These are phyloP conservation scores for Pseudocercospora fuligena DNA, from an alignment of 2,329 filamentous ascomycete genomes.

Conservation along the genomic window DNA sequence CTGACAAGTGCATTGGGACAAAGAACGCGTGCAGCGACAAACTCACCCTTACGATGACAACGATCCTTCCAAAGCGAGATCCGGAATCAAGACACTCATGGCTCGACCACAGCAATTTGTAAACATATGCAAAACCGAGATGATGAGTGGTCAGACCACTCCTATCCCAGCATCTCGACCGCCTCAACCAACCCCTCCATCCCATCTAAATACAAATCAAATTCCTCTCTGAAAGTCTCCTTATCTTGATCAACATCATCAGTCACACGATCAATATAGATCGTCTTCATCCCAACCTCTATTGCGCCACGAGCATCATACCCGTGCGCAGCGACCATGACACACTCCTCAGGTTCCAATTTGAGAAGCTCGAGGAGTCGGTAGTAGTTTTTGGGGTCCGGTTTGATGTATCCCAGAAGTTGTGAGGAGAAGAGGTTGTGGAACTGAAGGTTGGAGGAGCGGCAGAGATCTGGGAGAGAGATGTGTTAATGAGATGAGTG, in stretches of 20 bases:
- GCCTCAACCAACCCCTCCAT: slow-evolving; percentile 21
- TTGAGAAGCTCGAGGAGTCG: slow-evolving; percentile 53
- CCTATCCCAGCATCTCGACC: slow-evolving; percentile 4
- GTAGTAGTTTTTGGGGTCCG: slow-evolving; percentile 53
- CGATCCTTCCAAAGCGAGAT: not conserved
- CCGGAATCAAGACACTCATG: too few species aligned
- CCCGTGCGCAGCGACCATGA: slow-evolving; percentile 61
- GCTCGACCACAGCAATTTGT: too few species aligned
- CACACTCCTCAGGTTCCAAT: slow-evolving; percentile 52
- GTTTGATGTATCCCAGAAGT: slow-evolving; percentile 57
- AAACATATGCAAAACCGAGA: not conserved
- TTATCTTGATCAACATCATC: slow-evolving; percentile 57
- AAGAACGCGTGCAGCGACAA: not conserved
- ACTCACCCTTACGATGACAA: not conserved
- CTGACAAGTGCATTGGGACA: not conserved
- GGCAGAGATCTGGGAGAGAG: slow-evolving; percentile 47
- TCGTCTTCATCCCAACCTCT: slow-evolving; percentile 54
- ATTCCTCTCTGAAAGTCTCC: slow-evolving; percentile 45
- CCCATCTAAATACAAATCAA: slow-evolving; percentile 42
- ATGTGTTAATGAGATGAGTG: slow-evolving; percentile 55
- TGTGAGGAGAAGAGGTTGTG: slow-evolving; percentile 60
- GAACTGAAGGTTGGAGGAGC: slow-evolving; percentile 55
- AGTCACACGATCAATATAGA: slow-evolving; percentile 60
- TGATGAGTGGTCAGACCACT: too few species aligned
- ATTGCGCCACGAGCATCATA: slow-evolving; percentile 59